Evolutionary conservation across 2,329 filamentous ascomycete genomes (phyloP), one percentile per base, ranked within the genome.

Genomic region (Leptographium wingfieldii): DNA sequence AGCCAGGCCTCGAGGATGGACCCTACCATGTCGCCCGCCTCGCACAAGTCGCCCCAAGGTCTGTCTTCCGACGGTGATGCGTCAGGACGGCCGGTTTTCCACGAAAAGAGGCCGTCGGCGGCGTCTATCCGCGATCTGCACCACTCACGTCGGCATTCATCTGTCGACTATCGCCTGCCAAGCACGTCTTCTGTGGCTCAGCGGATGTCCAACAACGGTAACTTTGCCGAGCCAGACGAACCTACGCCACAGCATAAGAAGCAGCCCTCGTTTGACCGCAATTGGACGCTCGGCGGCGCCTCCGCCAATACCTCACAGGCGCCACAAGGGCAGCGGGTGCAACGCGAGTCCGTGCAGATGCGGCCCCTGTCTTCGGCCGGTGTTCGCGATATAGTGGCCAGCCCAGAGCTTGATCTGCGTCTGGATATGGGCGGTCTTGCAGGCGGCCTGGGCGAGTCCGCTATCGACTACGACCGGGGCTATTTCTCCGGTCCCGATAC

Each of bases 401-500:
- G 68, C 27, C 73, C 74, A 1, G 73, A 73, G 19, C 66, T 71
- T 9, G 70, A 74, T 14, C 66, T 73, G 16, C 76, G 76, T 12
- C 38, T 59, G 3, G 38, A 43, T 38, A 10, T 14, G 12, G 54
- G 54, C 16, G 16, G 29, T 22, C 29, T 57, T 25, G 25, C 31
- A 9, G 29, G 33, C 25, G 33, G n/a, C 10, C 67, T 74, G 19
- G 76, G 77, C 63, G 79, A 82, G 61, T 76, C 76, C 10, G 73
- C 74, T 19, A 72, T 76, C 29, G 88, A 95, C 62, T 72, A 90
- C 19, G 94, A 97, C 67, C 83, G 90, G 43, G 92, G 92, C 29
- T 97, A 97, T 71, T 96, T 96, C 69, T 96, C 92, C 9, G 90
- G 92, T 3, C 88, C 87, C 19, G 92, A 97, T 68, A 77, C 85